Base-by-base conservation (phyloP, 495 filamentous ascomycete species). In the Talaromyces nanjingensis region DNA sequence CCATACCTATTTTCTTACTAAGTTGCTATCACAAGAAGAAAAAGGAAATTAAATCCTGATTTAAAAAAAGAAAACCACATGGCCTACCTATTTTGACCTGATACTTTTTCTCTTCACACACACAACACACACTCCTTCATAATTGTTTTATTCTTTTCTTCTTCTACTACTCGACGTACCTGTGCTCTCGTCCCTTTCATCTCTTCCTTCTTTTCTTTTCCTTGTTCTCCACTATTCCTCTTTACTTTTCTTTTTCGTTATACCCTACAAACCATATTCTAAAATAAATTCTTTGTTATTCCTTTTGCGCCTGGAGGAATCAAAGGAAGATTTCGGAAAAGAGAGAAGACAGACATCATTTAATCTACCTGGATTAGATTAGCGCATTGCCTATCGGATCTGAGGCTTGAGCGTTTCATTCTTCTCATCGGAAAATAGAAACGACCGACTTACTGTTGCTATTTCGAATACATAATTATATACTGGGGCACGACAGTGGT, bases 141-240 rank as follows among this genome's bases (percentile, higher is more conserved):
- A 14, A 56, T 72, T 73, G 72, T 69, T 57, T 55, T 72, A 56
- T 64, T 66, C 61, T 45, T 67, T 69, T 64, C 61, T 65, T 64
- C 65, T 55, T 64, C 66, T 49, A 67, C 71, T 66, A 67, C 67
- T 60, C 18, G 12, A 27, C 37, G 6, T 49, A 61, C 42, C 24
- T 47, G 22, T 71, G 63, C 37, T 66, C 66, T 65, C 42, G 64
- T 60, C 29, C 62, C 65, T 61, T 55, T 52, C 49, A 59, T 66
- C 65, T 64, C 65, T 58, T 66, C 37, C 67, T 65, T 65, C 59
- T 65, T 68, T 22, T 54, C 61, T 42, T 63, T 63, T 47, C 59
- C 54, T 59, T 65, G 22, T 62, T 62, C 58, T 64, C 64, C 64
- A 65, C 65, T 65, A 64, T 65, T 63, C 33, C 60, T 62, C 16